Base-by-base conservation (phyloP, 1,284 basidiomycete species). In the Hemileccinum hortonii region DNA sequence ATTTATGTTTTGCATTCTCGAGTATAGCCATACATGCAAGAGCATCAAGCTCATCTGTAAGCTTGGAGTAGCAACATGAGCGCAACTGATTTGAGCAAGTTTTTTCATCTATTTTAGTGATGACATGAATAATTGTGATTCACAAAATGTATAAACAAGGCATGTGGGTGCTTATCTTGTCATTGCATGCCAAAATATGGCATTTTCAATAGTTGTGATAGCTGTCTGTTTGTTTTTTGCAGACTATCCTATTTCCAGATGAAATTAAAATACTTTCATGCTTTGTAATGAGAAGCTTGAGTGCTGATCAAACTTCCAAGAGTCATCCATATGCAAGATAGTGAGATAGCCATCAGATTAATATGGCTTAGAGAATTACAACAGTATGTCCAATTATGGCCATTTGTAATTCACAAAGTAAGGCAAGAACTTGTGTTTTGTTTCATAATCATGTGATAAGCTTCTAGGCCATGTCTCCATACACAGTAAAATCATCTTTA, bases 261-360 rank as follows among this genome's bases (percentile, higher is more conserved):
- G 24, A 30, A 9, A 29, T n/a, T 18, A 49, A 12, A 0, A 8
- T 12, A 26, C 3, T 22, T 40, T 53, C 39, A 10, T 58, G 50
- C 15, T 42, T 50, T 8, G 14, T 3, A 36, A 56, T 12, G 4
- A 58, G 43, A 12, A 49, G 33, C 22, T 58, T 38, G 19, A 58
- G 53, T 1, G 49, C 14, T 56, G 53, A 42, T 52, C 15, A 48
- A 50, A 66, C 62, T 36, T 51, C 62, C 5, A 69, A 54, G 12
- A 73, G 61, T 12, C 57, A 50, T 11, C 36, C 14, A 42, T 59
- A 65, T 19, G 66, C 61, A 35, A 66, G 58, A 50, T 69, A 71
- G 54, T 72, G 69, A 16, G 67, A 54, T 1, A 67, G 62, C 71
- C 70, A 73, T 15, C 55, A 56, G n/a, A 69, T 70, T 22, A 71